Evolutionary conservation across 2,329 filamentous ascomycete genomes (phyloP), one percentile per base, ranked within the genome.

Genomic region (Scedosporium minutisporum): DNA sequence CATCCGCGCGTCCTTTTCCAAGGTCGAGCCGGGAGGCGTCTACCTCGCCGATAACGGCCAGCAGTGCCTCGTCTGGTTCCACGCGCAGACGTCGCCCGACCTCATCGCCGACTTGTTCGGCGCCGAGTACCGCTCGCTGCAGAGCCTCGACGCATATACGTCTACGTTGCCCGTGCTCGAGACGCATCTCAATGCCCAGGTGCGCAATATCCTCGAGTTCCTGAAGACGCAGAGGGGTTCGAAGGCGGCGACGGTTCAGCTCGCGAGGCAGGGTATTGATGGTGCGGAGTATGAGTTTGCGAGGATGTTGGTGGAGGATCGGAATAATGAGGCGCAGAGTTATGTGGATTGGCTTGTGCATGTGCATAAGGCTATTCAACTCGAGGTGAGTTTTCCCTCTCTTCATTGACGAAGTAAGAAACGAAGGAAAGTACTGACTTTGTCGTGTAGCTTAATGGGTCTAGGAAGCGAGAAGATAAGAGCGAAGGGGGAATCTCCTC

Each of bases 301-400:
- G 6, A 82, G 93, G 61, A 80, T 96, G 76, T 76, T 99, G 67
- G 87, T 96, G 38, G 95, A 99, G 76, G 95, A 99, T 72, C 85
- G 95, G 67, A 97, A 97, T 74, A 96, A 96, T 68, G 95, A 99
- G 77, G 95, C 95, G 42, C 93, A 96, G 77, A 96, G 90, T 72
- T 99, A 97, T 75, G 95, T 97, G 41, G 95, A 99, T 77, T 99
- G 95, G 95, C 80, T 99, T 70, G 95, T 99, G 63, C 90, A 96
- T 75, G 83, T 97, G 65, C 95, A 99, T 76, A 88, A 93, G 69
- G 87, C 90, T 68, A 95, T 99, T 66, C 93, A 96, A 72, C 80
- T 96, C 66, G 95, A 99, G 83, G 86, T 88, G 74, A 76, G 82
- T 75, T 25, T 21, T 62, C 21, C n/a, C 38, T 10, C 18, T 60